Base-by-base conservation (phyloP, 169 alveolate genomes). In the Pseudocohnilembus persalinus region DNA sequence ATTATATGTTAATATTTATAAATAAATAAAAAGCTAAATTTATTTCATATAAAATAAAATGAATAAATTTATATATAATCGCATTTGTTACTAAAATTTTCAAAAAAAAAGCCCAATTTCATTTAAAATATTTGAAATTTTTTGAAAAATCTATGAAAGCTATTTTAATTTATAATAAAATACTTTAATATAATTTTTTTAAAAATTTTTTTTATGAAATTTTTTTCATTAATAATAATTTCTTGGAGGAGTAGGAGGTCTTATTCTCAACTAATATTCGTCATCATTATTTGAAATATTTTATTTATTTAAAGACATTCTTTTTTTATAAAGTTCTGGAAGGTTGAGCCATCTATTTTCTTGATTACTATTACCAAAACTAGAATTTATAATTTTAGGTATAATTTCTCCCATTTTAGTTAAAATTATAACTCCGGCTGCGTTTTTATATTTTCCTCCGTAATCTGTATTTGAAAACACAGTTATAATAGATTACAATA, bases 391-490 rank as follows among this genome's bases (percentile, higher is more conserved):
- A 68, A 98, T 93, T 96, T 99, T 99, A 1, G 99, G 99, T 74
- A 98, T 98, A 33, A 99, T 97, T 29, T 99, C 98, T 79, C 96
- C 91, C 86, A 97, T 98, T 83, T 99, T 97, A 78, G 99, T 96
- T 74, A 99, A 97, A 83, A 94, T 95, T 30, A 99, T 96, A 87
- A 98, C 91, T 0, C 99, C 99, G 11, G 99, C 99, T 1, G 99
- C 99, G 89, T 99, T 99, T 89, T 98, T 97, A 92, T 99, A 99
- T 87, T 98, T 98, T 81, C 99, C 99, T 90, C 99, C 98, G 90
- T 99, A 99, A 91, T 99, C 99, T 63, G 99, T 99, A 4, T 99
- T 99, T 68, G 77, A 97, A 90, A 98, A 99, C 24, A 98, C 97
- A 1, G 99, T 98, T 72, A 99, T 98, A 72, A 94, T 89, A 27